Evolutionary conservation across 371 early-diverging fungal species (phyloP), one percentile per base, ranked within the genome.

Genomic region (Syncephalastrum monosporum): DNA sequence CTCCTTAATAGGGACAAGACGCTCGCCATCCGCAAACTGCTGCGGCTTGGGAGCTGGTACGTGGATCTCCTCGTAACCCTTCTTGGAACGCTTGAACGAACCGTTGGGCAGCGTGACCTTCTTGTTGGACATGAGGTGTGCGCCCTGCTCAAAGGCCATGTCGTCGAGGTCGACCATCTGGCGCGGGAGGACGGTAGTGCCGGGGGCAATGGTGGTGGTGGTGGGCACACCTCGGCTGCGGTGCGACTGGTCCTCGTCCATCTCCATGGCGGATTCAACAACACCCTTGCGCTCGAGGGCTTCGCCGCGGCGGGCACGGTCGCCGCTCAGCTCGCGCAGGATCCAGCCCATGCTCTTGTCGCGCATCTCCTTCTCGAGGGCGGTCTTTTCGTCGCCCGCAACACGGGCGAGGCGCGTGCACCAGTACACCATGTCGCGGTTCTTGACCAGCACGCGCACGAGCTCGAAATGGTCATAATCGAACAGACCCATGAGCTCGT

Each of bases 111-210:
- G 81, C 59, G 82, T 86, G 64, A 91, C 92, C 63, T 90, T 91
- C 57, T 95, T 95, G 83, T 99, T 99, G 24, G 98, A 91, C 97
- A 97, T 97, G 48, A 96, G 74, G 60, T 95, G 97, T 12, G 90
- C 84, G 47, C 99, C 97, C 73, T 96, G 93, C 48, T 86, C 75
- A 69, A 97, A 99, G 16, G 86, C 80, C 56, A 97, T 71, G 4
- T 85, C 72, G 0, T 94, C 93, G 33, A 99, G 69, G 69, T 96
- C 95, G 23, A 97, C 53, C 33, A 79, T 57, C 50, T 82, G 75
- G 33, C 82, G 77, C 24, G 92, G 93, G 4, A 77, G 75, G 21
- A 69, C 73, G 2, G 76, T 72, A 5, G 77, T 76, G 21, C 75
- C 81, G 41, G 82, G 81, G 0, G 75, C 74, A 12, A 72, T 63